A percentile compares a stretch with the other conserved stretches of the same genome.
These are phyloP conservation scores for Euphorbia schlechtendalii DNA, from an alignment of 441 rosid genomes.

Conservation along the genomic window DNA sequence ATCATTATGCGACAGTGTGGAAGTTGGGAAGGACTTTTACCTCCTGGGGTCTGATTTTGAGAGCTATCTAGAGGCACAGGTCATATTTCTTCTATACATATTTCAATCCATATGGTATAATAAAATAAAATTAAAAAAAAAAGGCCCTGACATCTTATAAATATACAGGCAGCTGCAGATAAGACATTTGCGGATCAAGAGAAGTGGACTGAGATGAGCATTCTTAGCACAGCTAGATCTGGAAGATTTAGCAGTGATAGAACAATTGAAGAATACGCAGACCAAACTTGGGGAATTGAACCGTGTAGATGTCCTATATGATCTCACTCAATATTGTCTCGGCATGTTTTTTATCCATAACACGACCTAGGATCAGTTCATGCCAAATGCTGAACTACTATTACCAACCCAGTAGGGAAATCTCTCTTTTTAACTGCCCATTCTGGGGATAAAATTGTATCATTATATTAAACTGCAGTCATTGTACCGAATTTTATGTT, in stretches of 20 bases:
- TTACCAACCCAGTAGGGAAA: neutral
- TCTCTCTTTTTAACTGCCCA: too few species aligned
- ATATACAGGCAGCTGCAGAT: constrained; percentile 43
- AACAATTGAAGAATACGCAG: constrained; percentile 45
- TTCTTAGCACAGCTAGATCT: constrained; percentile 43
- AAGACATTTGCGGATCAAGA: constrained; percentile 40
- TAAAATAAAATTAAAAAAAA: neutral
- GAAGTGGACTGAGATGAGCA: constrained; percentile 45
- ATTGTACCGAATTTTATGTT: too few species aligned
- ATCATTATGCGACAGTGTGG: constrained; percentile 40
- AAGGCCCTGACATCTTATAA: constrained; percentile 11
- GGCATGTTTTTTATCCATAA: neutral
- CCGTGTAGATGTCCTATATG: constrained; percentile 38
- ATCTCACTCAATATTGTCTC: neutral
- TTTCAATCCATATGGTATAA: neutral
- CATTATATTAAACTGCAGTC: too few species aligned
- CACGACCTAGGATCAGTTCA: neutral
- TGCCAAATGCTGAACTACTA: neutral
- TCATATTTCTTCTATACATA: constrained; percentile 7
- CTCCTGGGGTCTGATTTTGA: constrained; percentile 42
- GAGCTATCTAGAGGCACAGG: constrained; percentile 54
- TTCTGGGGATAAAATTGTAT: too few species aligned
- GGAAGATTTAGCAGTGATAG: constrained; percentile 50
- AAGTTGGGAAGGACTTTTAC: constrained; percentile 32
- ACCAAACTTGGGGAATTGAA: constrained; percentile 36